Evolutionary conservation across 495 filamentous ascomycete genomes (phyloP), one percentile per base, ranked within the genome.

Genomic region (Massariosphaeria phaeospora): DNA sequence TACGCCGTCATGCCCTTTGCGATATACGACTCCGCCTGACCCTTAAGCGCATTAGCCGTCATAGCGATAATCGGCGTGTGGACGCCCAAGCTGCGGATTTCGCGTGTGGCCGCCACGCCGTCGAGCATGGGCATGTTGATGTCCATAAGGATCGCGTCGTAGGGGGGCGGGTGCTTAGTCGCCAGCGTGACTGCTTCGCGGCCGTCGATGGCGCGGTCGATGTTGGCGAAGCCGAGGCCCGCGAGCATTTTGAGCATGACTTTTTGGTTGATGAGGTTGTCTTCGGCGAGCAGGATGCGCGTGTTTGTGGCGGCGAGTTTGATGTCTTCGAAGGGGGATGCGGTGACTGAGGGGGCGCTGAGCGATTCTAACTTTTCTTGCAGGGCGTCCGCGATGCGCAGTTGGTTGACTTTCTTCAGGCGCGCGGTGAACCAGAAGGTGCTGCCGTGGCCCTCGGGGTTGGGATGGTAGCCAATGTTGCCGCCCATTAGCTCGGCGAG

Each of bases 1-100:
- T 82, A 84, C 48, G 79, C 79, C 56, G 79, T 74, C 80, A 85
- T 84, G 3, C 82, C 82, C 29, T 75, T 73, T 17, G 78, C 73
- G 9, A 84, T 61, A 57, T 80, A 83, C 7, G 61, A 69, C 44
- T 82, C 79, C 23, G 69, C 72, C 57, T 84, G 81, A 0, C 79
- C 82, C 49, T 80, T 79, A 11, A 84, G 66, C 0, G 81, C 82
- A 57, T 84, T 82, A 0, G 80, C 81, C 0, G 82, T 84, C 68
- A 85, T 75, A 43, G 82, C 82, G 26, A 84, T 72, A 31, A 85
- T 83, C 15, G 82, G 81, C 2, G 79, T 70, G 15, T 69, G 64
- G 1, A 75, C 60, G 7, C 70, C 70, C 9, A 55, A 55, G 7
- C 63, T 56, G 0, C 74, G 50, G 5, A 77, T 75, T 26, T 67